Evolutionary conservation across 23 red algal species (phyloP).

Genomic region (Gracilaria domingensis): DNA sequence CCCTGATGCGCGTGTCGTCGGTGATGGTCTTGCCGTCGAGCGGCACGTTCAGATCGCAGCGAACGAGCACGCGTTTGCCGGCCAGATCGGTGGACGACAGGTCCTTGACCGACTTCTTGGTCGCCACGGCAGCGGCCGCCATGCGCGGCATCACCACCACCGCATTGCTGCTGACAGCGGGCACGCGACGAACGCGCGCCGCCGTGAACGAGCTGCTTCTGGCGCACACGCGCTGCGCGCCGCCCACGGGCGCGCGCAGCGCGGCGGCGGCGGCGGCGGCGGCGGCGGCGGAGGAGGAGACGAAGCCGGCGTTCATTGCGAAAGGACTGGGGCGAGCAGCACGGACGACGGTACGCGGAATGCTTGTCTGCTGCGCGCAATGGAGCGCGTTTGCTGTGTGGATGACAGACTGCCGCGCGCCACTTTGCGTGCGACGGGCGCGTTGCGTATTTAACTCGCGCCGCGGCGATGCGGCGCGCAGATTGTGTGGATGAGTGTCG

Average conservation of each 20-base stretch:
- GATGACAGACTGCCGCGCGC: too few relatives aligned
- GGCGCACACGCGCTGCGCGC: constrained; percentile 27
- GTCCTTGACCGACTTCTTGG: constrained; percentile 94
- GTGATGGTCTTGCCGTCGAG: constrained; percentile 98
- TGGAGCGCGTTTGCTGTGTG: not conserved
- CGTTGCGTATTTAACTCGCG: not conserved
- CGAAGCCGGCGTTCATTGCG: constrained; percentile 65
- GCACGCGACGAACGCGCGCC: constrained; percentile 47
- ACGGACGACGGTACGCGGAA: not conserved
- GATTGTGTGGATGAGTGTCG: too few relatives aligned
- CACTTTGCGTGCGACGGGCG: not conserved
- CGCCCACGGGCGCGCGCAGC: constrained; percentile 16
- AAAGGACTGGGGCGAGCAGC: not conserved
- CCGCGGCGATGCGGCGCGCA: not conserved
- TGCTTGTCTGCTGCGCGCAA: not conserved
- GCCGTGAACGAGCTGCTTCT: constrained; percentile 11
- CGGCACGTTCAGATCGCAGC: constrained; percentile 98
- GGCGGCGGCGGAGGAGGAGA: constrained; percentile 14
- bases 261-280: constrained; percentile 8
- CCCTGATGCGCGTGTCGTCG: constrained; percentile 97
- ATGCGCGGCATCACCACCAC: constrained; percentile 31
- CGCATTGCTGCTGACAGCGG: not conserved
- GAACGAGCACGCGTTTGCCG: constrained; percentile 94
- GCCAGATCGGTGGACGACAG: constrained; percentile 79
- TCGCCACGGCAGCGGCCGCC: constrained; percentile 64